Base-by-base conservation (phyloP, 805 yeast genomes). In the Pichia sporocuriosa region DNA sequence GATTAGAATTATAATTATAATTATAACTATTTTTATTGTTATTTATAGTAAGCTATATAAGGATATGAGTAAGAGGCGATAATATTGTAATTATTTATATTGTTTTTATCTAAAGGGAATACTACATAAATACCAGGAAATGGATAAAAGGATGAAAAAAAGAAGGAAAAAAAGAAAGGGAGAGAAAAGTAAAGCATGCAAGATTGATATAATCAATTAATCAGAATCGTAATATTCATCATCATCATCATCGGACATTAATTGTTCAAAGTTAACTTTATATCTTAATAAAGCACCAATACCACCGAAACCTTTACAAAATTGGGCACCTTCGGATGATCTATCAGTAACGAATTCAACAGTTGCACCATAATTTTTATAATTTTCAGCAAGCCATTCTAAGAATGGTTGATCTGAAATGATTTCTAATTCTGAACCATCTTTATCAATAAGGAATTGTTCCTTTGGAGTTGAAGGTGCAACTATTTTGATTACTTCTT, bases 371-470 rank as follows among this genome's bases (percentile, higher is more conserved):
- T 77, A 93, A 57, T 76, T 84, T 62, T 81, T 84, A 69, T 93
- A 93, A 68, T 88, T 86, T 69, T 90, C 98, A 37, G 98, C 97
- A 50, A 93, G 73, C 99, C 99, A 93, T 68, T 93, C 98, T 51
- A 93, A 75, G 55, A 93, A 74, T 31, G 87, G 78, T 67, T 79
- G 80, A 63, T 93, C 97, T 40, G 79, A 80, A 29, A 84, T 76
- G 40, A 84, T 68, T 63, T 93, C 98, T 84, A 93, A 84, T 63
- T 93, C 97, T 43, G 79, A 71, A 40, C 97, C 98, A 29, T 70
- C 73, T 62, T 81, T 85, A 68, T 89, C 97, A 41, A 83, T 56
- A 54, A 84, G 73, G 65, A 81, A 84, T 7, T 82, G 70, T 61
- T 84, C 83, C 63, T 82, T 86, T 37, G 83, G 77, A 52, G 81